Evolutionary conservation across 257 asterid species (phyloP).

Genomic region (Salvia hispanica): DNA sequence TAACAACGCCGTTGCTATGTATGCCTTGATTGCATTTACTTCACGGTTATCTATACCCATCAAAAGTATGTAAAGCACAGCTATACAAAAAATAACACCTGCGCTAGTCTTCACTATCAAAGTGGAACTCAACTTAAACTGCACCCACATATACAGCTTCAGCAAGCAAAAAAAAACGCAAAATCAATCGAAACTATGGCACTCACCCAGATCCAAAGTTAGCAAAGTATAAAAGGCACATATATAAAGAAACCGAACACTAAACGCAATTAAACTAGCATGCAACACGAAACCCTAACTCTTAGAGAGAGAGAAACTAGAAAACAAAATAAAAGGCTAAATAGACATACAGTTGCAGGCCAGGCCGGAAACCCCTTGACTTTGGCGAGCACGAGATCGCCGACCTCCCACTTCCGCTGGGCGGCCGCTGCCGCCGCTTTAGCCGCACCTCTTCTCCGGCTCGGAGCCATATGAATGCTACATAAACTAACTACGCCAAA

Average conservation of each 20-base stretch:
- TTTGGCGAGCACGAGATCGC: conserved; percentile 97
- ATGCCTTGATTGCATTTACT: not conserved
- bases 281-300: conserved; percentile 18
- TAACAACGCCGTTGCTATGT: not conserved
- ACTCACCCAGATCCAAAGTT: conserved; percentile 28
- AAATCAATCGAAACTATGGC: conserved; percentile 6
- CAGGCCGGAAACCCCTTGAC: conserved; percentile 94
- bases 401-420: conserved; percentile 75
- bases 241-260: not conserved
- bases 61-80: not conserved
- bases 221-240: not conserved
- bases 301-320: not conserved
- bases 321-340: not conserved
- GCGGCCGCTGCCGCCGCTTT: conserved; percentile 66
- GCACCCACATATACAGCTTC: not conserved
- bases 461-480: conserved; percentile 68
- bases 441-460: conserved; percentile 63
- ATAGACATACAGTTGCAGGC: conserved; percentile 80
- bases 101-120: not conserved
- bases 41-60: conserved; percentile 12
- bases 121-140: conserved; percentile 11
- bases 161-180: conserved; percentile 1
- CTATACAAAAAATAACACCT: not conserved
- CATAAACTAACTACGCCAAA: conserved; percentile 30
- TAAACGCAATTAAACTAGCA: conserved; percentile 1